Evolutionary conservation across 768 basidiomycete genomes (phyloP).

Genomic region (Xerocomellus intermedius): DNA sequence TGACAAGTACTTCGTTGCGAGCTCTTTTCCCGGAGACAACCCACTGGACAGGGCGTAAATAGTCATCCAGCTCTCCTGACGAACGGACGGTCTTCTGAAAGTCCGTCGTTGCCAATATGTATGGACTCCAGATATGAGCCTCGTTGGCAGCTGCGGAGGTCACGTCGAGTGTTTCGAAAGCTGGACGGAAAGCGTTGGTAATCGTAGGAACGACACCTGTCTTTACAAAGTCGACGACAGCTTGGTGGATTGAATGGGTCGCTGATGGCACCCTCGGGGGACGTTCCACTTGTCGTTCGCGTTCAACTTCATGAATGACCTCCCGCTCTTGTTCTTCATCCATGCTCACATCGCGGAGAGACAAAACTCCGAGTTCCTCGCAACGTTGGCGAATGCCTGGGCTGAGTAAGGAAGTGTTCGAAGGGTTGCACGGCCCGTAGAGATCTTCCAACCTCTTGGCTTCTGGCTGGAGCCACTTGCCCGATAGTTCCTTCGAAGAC

Average conservation of each 20-base stretch:
- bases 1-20: too few relatives aligned
- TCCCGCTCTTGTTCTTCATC: slow-evolving; percentile 45
- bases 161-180: neutral
- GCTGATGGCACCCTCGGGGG: slow-evolving; percentile 29
- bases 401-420: neutral
- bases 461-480: slow-evolving; percentile 41
- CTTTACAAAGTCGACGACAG: neutral
- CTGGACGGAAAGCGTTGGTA: neutral
- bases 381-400: slow-evolving; percentile 2
- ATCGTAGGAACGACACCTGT: neutral
- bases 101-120: slow-evolving; percentile 13
- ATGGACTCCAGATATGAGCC: slow-evolving; percentile 16
- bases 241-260: slow-evolving; percentile 11
- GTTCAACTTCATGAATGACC: slow-evolving; percentile 43
- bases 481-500: slow-evolving; percentile 7
- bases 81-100: slow-evolving; percentile 13
- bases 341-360: neutral
- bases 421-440: neutral
- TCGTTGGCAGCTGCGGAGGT: slow-evolving; percentile 15
- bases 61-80: neutral
- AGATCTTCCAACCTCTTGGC: slow-evolving; percentile 36
- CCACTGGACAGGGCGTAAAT: neutral
- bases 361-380: slow-evolving; percentile 5
- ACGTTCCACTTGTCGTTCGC: slow-evolving; percentile 39
- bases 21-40: too few relatives aligned